Evolutionary conservation across 176 grass and related monocot genomes (phyloP).

Genomic region (Oryza brachyantha): DNA sequence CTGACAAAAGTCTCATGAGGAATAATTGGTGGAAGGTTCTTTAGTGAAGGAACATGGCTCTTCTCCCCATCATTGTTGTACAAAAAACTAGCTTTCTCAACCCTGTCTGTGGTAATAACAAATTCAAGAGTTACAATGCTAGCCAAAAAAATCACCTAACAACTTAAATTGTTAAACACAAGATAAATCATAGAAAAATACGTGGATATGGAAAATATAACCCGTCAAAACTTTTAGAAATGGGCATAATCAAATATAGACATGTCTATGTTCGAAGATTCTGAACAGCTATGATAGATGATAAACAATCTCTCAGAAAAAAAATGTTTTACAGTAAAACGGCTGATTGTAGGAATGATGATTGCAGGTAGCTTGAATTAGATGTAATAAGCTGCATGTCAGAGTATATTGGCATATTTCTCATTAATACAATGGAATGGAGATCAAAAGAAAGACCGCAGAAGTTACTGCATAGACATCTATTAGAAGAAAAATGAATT

Average conservation of each 20-base stretch:
- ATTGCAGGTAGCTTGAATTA: background rate
- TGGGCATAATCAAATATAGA: conserved; percentile 5
- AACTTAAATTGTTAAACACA: conserved; percentile 1
- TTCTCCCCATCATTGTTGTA: conserved; percentile 66
- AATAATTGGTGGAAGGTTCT: conserved; percentile 53
- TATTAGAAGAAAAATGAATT: conserved; percentile 4
- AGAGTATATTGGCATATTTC: background rate
- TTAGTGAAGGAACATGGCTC: conserved; percentile 50
- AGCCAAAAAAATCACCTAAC: background rate
- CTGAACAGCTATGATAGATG: conserved; percentile 5
- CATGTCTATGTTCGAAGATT: background rate
- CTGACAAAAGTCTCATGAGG: conserved; percentile 52
- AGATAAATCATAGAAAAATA: background rate
- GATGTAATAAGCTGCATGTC: background rate
- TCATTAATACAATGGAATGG: background rate
- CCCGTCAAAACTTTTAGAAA: background rate
- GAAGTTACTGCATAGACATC: background rate
- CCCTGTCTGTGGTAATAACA: conserved; percentile 52
- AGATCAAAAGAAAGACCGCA: background rate
- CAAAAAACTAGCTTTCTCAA: conserved; percentile 52
- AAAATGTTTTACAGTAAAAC: background rate
- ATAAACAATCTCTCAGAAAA: background rate
- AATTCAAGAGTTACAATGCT: background rate
- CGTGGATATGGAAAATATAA: background rate
- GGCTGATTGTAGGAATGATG: background rate